Conservation (phyloP, 139 green algal genomes). For the Nannochloris sp. region DNA sequence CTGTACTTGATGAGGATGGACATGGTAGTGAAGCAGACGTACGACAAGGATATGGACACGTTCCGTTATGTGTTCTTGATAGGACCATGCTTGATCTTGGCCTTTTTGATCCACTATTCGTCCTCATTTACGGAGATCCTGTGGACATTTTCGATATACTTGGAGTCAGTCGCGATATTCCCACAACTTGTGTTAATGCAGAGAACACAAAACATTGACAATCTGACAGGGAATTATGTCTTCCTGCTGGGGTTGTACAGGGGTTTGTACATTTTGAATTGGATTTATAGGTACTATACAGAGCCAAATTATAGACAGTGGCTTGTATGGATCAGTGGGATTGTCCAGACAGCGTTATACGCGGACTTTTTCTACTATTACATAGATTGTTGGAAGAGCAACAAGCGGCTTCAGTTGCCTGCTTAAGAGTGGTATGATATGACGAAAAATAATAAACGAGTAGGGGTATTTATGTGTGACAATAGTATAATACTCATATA, state of each 20-base stretch:
- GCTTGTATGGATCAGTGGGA: slow-evolving; percentile 79
- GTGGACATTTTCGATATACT: slow-evolving; percentile 98
- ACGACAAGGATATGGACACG: slow-evolving; percentile 95
- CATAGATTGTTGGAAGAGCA: slow-evolving; percentile 69
- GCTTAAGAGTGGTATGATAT: slow-evolving; percentile 27
- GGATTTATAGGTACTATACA: slow-evolving; percentile 93
- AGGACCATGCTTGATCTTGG: slow-evolving; percentile 62
- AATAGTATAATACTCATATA: not conserved
- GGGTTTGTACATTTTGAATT: slow-evolving; percentile 97
- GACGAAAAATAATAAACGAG: not conserved
- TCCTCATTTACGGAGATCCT: slow-evolving; percentile 78
- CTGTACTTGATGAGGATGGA: slow-evolving; percentile 89
- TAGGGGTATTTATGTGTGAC: not conserved
- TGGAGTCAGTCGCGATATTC: slow-evolving; percentile 97
- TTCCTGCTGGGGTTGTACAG: slow-evolving; percentile 92
- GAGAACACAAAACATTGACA: slow-evolving; percentile 98
- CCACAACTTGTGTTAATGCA: slow-evolving; percentile 98
- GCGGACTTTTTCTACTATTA: slow-evolving; percentile 99
- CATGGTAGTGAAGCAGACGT: slow-evolving; percentile 79
- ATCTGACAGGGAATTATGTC: slow-evolving; percentile 97
- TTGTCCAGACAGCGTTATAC: slow-evolving; percentile 92
- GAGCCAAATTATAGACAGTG: slow-evolving; percentile 86
- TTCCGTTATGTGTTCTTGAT: slow-evolving; percentile 84
- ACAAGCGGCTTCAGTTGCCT: slow-evolving; percentile 77
- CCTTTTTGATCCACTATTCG: slow-evolving; percentile 61